A percentile compares a stretch with the other conserved stretches of the same genome.
phyloP scores from a whole-genome alignment of 176 grass and related monocot species.

The Oryza coarctata region DNA sequence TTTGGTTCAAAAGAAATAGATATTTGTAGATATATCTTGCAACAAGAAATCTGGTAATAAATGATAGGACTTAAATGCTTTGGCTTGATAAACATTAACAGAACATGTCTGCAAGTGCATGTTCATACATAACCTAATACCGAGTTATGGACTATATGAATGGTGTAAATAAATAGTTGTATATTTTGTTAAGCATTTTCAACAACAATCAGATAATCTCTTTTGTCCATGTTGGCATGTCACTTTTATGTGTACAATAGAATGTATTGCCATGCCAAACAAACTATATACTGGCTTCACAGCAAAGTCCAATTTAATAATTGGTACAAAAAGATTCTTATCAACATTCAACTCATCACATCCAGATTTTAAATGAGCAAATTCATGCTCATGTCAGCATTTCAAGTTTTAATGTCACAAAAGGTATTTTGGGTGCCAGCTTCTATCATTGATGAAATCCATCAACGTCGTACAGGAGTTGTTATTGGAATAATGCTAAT shows the following conservation, averaged over 20 bases:
- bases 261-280: neutral
- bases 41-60: neutral
- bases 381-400: neutral
- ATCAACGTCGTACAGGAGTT: neutral
- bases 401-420: neutral
- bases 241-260: constrained; percentile 8
- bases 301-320: neutral
- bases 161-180: neutral
- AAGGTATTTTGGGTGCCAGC: neutral
- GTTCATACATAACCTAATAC: neutral
- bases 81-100: too few species aligned
- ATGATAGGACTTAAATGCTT: too few species aligned
- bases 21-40: neutral
- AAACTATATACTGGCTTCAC: neutral
- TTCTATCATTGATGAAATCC: neutral
- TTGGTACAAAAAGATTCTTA: neutral
- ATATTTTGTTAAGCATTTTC: neutral
- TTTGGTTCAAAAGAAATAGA: neutral
- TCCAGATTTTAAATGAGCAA: too few species aligned
- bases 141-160: neutral
- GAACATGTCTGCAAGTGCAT: neutral
- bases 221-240: neutral
- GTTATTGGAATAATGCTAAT: neutral
- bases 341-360: neutral
- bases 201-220: neutral